Evolutionary conservation across 192 early-diverging fungal genomes (phyloP).

Genomic region (Linnemannia schmuckeri): DNA sequence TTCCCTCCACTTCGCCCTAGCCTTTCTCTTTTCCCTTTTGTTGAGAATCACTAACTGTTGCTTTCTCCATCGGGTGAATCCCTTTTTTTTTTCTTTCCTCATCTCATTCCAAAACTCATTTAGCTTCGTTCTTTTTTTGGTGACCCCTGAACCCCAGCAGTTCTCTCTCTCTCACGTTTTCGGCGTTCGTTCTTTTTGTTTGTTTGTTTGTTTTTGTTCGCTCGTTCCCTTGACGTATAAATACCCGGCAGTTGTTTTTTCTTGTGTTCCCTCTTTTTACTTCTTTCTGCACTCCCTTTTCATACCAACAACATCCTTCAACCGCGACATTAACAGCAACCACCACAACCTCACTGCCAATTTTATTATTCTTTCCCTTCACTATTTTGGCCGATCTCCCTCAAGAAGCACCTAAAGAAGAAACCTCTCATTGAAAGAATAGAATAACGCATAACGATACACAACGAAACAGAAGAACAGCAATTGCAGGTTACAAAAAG

Average conservation of each 20-base stretch:
- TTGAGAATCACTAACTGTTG: not conserved
- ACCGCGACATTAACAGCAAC: not conserved
- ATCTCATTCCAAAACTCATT: not conserved
- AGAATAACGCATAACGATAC: not conserved
- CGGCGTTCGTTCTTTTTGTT: not conserved
- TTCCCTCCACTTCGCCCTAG: too few species aligned
- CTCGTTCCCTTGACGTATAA: not conserved
- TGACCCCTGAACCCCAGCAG: not conserved
- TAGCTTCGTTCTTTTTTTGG: not conserved
- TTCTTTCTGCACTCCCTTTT: not conserved
- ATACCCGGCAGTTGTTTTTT: not conserved
- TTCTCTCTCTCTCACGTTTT: not conserved
- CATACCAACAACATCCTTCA: not conserved
- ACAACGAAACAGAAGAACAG: not conserved
- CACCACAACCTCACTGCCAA: not conserved
- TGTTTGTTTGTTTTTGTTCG: not conserved
- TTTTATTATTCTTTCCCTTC: not conserved
- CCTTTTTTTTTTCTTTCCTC: not conserved
- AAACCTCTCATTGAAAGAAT: not conserved
- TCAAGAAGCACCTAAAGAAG: not conserved
- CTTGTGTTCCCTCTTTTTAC: not conserved
- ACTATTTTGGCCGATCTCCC: not conserved
- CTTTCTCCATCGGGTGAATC: not conserved
- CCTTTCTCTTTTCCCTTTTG: not conserved
- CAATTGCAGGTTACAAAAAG: not conserved